These are phyloP conservation scores for Paraphaeosphaeria sporulosa DNA, from an alignment of 2,329 filamentous ascomycete genomes.

Conservation along the genomic window DNA sequence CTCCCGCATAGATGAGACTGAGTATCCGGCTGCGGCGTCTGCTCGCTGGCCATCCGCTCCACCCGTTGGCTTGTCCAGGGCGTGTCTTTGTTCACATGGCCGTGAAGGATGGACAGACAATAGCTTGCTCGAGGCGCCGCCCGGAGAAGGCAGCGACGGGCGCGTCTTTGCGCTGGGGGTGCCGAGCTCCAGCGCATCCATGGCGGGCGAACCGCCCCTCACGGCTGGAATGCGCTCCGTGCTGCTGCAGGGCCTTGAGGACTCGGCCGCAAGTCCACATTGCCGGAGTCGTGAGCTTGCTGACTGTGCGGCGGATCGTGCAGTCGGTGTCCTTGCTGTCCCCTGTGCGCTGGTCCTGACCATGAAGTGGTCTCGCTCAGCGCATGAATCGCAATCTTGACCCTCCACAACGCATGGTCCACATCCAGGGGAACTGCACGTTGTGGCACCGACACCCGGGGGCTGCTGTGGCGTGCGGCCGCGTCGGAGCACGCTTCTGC, in stretches of 20 bases:
- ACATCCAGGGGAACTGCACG: no score
- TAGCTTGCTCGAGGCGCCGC: neutral
- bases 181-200: neutral
- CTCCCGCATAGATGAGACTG: slow-evolving; percentile 34
- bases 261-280: slow-evolving; percentile 23
- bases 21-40: slow-evolving; percentile 6
- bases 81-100: neutral
- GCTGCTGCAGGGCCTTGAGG: neutral
- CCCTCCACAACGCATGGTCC: no score
- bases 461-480: no score
- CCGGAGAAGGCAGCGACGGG: slow-evolving; percentile 1
- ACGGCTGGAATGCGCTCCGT: slow-evolving; percentile 4
- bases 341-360: neutral
- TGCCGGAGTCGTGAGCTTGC: slow-evolving; percentile 23
- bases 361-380: slow-evolving; percentile 12
- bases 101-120: neutral
- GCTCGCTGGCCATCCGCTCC: slow-evolving; percentile 5
- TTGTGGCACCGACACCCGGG: no score
- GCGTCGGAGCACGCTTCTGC: no score
- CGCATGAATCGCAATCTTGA: slow-evolving; percentile 30
- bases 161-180: neutral
- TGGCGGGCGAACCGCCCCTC: neutral
- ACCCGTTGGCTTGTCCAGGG: neutral
- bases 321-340: slow-evolving; percentile 28
- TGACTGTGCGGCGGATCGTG: slow-evolving; percentile 23